phyloP scores from a whole-genome alignment of 164 flowering plant species.

The Sextonia rubra region DNA sequence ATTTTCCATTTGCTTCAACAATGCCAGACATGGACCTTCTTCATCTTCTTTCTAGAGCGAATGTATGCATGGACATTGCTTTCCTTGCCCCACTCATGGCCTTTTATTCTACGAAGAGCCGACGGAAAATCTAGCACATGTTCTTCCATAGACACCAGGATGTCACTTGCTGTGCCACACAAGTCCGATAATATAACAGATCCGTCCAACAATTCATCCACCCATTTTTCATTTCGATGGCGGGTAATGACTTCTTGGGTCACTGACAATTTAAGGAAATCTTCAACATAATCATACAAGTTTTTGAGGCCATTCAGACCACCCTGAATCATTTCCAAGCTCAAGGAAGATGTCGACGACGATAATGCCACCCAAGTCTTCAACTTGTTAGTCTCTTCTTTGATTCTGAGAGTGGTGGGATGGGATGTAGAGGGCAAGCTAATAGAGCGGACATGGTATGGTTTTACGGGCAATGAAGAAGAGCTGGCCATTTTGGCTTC shows the following conservation, averaged over 20 bases:
- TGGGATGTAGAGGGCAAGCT: not conserved
- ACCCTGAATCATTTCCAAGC: not conserved
- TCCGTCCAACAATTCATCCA: constrained; percentile 28
- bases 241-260: not conserved
- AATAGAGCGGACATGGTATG: not conserved
- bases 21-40: constrained; percentile 20
- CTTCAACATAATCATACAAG: constrained; percentile 18
- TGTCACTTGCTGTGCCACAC: constrained; percentile 28
- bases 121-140: constrained; percentile 26
- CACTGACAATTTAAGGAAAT: constrained; percentile 16
- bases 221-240: constrained; percentile 19
- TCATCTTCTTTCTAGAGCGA: constrained; percentile 26
- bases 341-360: not conserved
- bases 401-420: not conserved
- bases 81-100: constrained; percentile 8
- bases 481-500: not conserved
- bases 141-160: constrained; percentile 26
- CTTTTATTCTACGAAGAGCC: constrained; percentile 23
- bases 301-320: constrained; percentile 3
- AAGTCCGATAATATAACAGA: constrained; percentile 35
- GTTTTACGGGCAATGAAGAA: not conserved
- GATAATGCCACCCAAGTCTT: not conserved
- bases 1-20: constrained; percentile 22
- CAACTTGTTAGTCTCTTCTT: not conserved
- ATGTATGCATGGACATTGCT: constrained; percentile 20